A percentile compares a stretch with the other conserved stretches of the same genome.
Conservation (phyloP, 1,284 basidiomycete genomes). For the Austroboletus niveus region DNA sequence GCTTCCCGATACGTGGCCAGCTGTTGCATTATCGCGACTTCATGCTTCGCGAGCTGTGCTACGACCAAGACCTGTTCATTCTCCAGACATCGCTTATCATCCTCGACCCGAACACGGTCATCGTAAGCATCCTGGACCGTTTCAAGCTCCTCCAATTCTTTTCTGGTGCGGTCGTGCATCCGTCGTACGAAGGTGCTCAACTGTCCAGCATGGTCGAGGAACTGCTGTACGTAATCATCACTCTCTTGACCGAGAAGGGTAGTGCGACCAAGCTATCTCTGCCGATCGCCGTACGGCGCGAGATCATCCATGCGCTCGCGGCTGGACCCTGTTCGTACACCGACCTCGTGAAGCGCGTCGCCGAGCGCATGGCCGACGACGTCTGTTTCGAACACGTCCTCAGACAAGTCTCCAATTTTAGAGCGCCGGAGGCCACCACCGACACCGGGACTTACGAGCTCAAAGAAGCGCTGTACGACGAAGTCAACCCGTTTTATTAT, state of each 20-base stretch:
- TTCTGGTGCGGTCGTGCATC: constrained; percentile 54
- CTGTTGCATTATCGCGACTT: constrained; percentile 97
- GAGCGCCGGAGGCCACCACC: constrained; percentile 71
- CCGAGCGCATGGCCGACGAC: constrained; percentile 88
- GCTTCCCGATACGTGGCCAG: constrained; percentile 93
- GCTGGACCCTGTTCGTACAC: constrained; percentile 89
- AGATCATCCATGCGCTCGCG: constrained; percentile 90
- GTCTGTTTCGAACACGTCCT: constrained; percentile 83
- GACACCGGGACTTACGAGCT: constrained; percentile 90
- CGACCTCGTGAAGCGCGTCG: constrained; percentile 88
- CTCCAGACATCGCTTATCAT: constrained; percentile 83
- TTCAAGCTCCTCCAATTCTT: constrained; percentile 86
- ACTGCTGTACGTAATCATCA: constrained; percentile 84
- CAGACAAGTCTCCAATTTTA: constrained; percentile 79
- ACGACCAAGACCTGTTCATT: constrained; percentile 95
- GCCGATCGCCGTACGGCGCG: constrained; percentile 69
- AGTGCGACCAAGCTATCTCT: constrained; percentile 73
- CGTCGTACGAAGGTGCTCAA: constrained; percentile 69
- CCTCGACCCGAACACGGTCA: constrained; percentile 77
- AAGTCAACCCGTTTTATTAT: constrained; percentile 95
- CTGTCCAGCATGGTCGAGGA: constrained; percentile 90
- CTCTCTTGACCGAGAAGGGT: constrained; percentile 82
- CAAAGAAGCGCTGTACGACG: constrained; percentile 78
- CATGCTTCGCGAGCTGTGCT: constrained; percentile 92
- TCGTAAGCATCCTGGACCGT: constrained; percentile 87